phyloP scores from a whole-genome alignment of 306 rosid species.

The Cucumis sativus region DNA sequence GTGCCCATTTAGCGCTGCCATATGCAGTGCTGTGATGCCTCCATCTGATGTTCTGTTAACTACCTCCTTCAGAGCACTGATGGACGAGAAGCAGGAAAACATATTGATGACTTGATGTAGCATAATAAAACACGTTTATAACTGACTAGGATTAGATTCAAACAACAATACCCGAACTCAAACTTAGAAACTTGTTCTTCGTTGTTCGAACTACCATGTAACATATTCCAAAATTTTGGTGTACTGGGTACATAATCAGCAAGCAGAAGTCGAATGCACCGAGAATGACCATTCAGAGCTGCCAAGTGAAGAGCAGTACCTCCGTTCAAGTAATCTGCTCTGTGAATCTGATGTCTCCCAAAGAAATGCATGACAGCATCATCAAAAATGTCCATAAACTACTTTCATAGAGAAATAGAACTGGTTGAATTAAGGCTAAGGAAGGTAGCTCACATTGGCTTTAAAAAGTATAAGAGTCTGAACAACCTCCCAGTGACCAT shows the following conservation, averaged over 20 bases:
- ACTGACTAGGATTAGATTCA: constrained; percentile 9
- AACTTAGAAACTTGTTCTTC: constrained; percentile 36
- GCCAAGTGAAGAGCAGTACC: constrained; percentile 97
- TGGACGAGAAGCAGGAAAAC: constrained; percentile 16
- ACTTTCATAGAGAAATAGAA: not conserved
- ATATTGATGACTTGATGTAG: constrained; percentile 1
- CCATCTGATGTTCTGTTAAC: constrained; percentile 84
- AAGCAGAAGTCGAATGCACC: constrained; percentile 74
- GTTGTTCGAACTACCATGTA: constrained; percentile 21
- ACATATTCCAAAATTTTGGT: constrained; percentile 45
- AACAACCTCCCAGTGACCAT: constrained; percentile 98
- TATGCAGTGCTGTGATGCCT: constrained; percentile 94
- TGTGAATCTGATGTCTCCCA: constrained; percentile 48
- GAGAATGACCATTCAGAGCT: constrained; percentile 86
- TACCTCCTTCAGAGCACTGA: constrained; percentile 49
- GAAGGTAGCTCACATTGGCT: constrained; percentile 53
- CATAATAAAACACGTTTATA: not conserved
- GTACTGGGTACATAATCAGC: constrained; percentile 77
- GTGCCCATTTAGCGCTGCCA: constrained; percentile 95
- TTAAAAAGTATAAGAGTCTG: constrained; percentile 54
- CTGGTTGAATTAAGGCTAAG: not conserved
- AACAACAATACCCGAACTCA: constrained; percentile 45
- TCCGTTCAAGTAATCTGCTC: constrained; percentile 87
- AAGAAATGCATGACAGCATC: not conserved
- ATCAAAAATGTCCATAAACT: not conserved